Percentiles rank a stretch among this genome's conserved stretches.
Conservation (phyloP, 805 yeast species). For the Jamesozyma gamospora region DNA sequence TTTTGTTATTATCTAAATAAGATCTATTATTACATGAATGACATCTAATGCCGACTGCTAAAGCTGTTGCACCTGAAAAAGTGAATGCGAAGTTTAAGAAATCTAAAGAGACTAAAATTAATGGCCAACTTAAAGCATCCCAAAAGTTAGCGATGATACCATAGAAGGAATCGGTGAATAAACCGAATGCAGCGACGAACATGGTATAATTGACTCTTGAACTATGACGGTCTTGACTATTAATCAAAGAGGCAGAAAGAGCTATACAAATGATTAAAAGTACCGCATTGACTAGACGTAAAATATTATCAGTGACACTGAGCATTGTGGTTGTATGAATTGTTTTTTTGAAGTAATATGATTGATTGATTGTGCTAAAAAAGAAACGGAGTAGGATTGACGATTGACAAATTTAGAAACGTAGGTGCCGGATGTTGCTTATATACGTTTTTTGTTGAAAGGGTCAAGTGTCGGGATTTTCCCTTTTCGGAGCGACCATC, state of each 20-base stretch:
- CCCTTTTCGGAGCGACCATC: too few relatives aligned
- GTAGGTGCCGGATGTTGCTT: too few relatives aligned
- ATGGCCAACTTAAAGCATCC: conserved; percentile 74
- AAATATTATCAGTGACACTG: conserved; percentile 62
- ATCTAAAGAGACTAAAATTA: conserved; percentile 64
- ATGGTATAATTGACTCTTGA: conserved; percentile 85
- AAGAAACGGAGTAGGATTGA: too few relatives aligned
- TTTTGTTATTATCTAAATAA: conserved; percentile 56
- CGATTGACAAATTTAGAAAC: too few relatives aligned
- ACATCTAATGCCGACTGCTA: conserved; percentile 80
- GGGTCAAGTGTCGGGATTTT: too few relatives aligned
- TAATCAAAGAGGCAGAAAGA: conserved; percentile 79
- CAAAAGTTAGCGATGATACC: conserved; percentile 71
- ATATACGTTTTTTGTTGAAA: too few relatives aligned
- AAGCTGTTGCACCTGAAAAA: conserved; percentile 87
- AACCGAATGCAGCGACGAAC: conserved; percentile 79
- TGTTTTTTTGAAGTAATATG: not conserved
- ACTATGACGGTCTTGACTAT: conserved; percentile 42
- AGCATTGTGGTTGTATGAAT: conserved; percentile 34
- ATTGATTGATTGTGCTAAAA: too few relatives aligned
- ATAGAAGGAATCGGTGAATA: conserved; percentile 70
- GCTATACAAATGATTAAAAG: conserved; percentile 76
- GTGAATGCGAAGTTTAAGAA: conserved; percentile 85
- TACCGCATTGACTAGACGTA: conserved; percentile 66
- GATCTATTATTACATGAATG: conserved; percentile 71